Evolutionary conservation across 2,329 filamentous ascomycete genomes (phyloP).

Genomic region (Colletotrichum spinosum): DNA sequence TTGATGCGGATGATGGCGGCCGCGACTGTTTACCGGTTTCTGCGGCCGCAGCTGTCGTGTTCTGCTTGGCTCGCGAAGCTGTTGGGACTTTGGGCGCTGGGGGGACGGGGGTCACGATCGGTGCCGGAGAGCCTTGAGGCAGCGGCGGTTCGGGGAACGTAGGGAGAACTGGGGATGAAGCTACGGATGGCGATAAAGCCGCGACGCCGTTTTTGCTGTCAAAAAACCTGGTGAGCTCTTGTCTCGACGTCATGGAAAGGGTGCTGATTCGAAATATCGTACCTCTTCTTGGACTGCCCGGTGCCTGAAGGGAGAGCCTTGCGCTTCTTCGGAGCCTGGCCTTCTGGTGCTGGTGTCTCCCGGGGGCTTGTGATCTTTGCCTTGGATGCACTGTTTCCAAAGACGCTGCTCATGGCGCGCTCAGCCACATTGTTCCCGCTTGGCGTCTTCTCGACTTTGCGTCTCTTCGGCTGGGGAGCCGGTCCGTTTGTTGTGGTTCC

Average conservation of each 20-base stretch:
- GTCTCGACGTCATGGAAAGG: neutral
- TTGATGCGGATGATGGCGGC: conserved; percentile 69
- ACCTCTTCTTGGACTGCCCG: conserved; percentile 84
- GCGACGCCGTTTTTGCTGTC: conserved; percentile 51
- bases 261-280: conserved; percentile 5
- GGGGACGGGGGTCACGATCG: conserved; percentile 45
- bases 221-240: conserved; percentile 36
- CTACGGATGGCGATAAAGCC: conserved; percentile 75
- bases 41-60: conserved; percentile 71
- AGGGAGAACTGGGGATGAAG: conserved; percentile 80
- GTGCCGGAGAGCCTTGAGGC: conserved; percentile 69
- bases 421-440: conserved; percentile 69
- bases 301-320: conserved; percentile 75
- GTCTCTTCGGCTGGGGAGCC: conserved; percentile 75
- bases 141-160: conserved; percentile 73
- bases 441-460: conserved; percentile 80
- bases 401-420: conserved; percentile 73
- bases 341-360: conserved; percentile 75
- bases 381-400: conserved; percentile 64
- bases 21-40: conserved; percentile 65
- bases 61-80: conserved; percentile 80
- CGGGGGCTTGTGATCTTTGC: conserved; percentile 73
- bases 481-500: conserved; percentile 58
- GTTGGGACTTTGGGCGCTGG: conserved; percentile 51
- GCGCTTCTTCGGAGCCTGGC: conserved; percentile 72